Conservation (phyloP, 257 asterid genomes). For the Salvia miltiorrhiza region DNA sequence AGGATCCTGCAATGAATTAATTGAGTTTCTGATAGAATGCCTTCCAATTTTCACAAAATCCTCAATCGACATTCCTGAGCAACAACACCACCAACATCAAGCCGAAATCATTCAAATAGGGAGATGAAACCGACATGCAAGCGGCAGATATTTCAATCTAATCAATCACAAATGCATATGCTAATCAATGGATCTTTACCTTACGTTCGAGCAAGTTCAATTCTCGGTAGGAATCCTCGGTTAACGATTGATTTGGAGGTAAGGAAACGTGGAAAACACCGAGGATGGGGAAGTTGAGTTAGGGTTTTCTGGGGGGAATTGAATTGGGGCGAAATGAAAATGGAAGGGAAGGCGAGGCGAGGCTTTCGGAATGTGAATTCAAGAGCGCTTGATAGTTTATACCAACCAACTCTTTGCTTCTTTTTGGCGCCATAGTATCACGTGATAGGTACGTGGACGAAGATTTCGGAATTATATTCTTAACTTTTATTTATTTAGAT, state of each 20-base stretch:
- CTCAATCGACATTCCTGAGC: background rate
- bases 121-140: background rate
- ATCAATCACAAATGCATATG: background rate
- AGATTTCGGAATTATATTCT: background rate
- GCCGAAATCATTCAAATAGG: background rate
- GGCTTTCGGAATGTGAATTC: slow-evolving; percentile 10
- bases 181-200: background rate
- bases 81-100: background rate
- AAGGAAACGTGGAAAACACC: background rate
- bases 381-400: background rate
- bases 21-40: background rate
- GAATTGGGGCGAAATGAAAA: slow-evolving; percentile 9
- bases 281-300: background rate
- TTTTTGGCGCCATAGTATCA: slow-evolving; percentile 19
- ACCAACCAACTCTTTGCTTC: background rate
- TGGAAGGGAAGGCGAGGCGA: slow-evolving; percentile 26
- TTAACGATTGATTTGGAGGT: background rate
- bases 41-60: background rate
- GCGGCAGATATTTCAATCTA: background rate
- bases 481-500: background rate
- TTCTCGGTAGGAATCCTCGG: slow-evolving; percentile 2
- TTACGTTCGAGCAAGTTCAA: background rate
- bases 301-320: slow-evolving; percentile 21
- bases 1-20: background rate
- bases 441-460: background rate